These are phyloP conservation scores for Diaporthe nobilis DNA, from an alignment of 2,329 filamentous ascomycete genomes.

Conservation along the genomic window DNA sequence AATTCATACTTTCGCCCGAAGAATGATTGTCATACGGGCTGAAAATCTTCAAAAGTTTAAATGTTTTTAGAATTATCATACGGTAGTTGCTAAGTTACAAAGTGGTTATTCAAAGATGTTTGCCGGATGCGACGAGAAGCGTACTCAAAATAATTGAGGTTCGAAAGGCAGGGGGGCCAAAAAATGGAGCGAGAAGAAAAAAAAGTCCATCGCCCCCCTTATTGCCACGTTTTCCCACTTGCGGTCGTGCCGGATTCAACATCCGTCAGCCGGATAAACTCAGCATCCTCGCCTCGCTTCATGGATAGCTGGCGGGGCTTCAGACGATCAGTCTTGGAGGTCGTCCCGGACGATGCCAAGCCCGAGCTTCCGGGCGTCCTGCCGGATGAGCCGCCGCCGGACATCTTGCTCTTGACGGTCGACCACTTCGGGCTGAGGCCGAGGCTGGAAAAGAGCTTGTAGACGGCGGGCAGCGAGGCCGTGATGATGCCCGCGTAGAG, in stretches of 20 bases:
- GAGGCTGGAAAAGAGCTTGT: conserved; percentile 22
- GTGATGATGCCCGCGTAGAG: conserved; percentile 24
- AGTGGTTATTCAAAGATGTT: neutral
- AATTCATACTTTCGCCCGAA: neutral
- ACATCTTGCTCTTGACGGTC: conserved; percentile 8
- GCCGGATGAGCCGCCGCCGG: conserved; percentile 2
- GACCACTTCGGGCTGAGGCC: conserved; percentile 1
- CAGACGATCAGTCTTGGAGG: neutral
- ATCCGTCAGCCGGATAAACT: conserved; percentile 11
- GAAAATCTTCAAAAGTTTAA: neutral
- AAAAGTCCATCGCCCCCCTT: neutral
- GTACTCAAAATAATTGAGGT: neutral
- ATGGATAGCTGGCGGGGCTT: neutral
- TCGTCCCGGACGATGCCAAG: neutral
- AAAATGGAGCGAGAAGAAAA: neutral
- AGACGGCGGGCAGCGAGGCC: conserved; percentile 12
- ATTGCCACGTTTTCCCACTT: neutral
- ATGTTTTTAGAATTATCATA: neutral
- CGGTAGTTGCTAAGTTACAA: neutral
- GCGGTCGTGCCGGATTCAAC: conserved; percentile 13
- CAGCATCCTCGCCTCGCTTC: neutral
- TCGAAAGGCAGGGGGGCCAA: too few species aligned
- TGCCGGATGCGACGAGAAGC: conserved; percentile 11
- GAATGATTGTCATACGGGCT: neutral
- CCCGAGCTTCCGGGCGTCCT: neutral